These are phyloP conservation scores for Tylopilus rubrobrunneus DNA, from an alignment of 768 basidiomycete genomes.

Conservation along the genomic window DNA sequence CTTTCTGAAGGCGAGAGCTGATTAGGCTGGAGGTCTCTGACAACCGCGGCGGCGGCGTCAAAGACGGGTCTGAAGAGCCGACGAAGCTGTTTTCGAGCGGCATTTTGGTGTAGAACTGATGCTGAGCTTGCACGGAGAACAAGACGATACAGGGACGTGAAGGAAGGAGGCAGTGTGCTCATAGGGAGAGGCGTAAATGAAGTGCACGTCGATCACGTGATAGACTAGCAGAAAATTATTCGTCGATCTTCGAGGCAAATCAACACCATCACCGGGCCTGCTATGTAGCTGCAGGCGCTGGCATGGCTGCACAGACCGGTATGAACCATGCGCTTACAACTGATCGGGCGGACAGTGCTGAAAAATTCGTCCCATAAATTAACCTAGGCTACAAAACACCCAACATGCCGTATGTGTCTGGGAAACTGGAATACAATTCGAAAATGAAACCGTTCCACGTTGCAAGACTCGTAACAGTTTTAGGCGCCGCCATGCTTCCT, in stretches of 20 bases:
- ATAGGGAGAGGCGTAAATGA: not conserved
- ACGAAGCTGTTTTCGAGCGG: conserved; percentile 42
- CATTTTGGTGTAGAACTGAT: conserved; percentile 51
- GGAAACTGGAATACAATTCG: not conserved
- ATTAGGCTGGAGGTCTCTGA: conserved; percentile 36
- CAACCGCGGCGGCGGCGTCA: conserved; percentile 43
- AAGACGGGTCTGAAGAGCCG: conserved; percentile 54
- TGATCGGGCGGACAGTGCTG: conserved; percentile 1
- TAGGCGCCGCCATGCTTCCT: conserved; percentile 8
- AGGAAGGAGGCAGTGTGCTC: conserved; percentile 30
- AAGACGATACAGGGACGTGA: conserved; percentile 59
- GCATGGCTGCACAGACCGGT: not conserved
- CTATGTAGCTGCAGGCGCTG: not conserved
- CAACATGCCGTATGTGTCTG: not conserved
- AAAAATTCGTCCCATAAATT: conserved; percentile 2
- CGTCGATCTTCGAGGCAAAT: conserved; percentile 4
- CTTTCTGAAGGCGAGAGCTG: conserved; percentile 27
- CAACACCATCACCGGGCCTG: not conserved
- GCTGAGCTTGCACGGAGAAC: conserved; percentile 54
- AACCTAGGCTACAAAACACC: conserved; percentile 4
- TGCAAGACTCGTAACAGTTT: not conserved
- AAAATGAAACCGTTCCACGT: conserved; percentile 14
- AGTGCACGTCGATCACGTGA: conserved; percentile 12
- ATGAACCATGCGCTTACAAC: not conserved
- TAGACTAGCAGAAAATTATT: not conserved